phyloP scores from a whole-genome alignment of 2,329 filamentous ascomycete species.

The Diaporthe eres region DNA sequence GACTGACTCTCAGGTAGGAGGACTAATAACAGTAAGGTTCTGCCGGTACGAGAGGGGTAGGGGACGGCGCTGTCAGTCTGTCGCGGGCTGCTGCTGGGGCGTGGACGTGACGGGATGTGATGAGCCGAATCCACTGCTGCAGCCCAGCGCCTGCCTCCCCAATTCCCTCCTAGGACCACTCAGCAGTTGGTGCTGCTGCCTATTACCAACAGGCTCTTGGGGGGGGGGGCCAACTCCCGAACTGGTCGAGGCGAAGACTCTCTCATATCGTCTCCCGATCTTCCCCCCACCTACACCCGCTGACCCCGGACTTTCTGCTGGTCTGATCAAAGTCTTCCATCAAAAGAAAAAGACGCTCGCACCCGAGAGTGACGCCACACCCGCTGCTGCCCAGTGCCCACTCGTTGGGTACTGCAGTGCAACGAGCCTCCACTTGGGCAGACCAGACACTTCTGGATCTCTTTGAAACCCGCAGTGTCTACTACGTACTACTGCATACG shows the following conservation, averaged over 20 bases:
- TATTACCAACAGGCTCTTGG: neutral
- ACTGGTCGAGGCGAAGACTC: neutral
- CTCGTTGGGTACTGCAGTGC: neutral
- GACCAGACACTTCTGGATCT: neutral
- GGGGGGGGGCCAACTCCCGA: neutral
- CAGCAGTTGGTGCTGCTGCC: neutral
- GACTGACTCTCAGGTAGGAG: neutral
- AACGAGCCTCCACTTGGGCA: conserved; percentile 20
- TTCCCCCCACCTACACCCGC: neutral
- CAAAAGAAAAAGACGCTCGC: neutral
- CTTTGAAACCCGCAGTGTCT: conserved; percentile 8
- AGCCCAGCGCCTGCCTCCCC: neutral
- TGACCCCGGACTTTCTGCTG: neutral
- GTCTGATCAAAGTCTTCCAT: conserved; percentile 5
- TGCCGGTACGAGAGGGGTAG: neutral
- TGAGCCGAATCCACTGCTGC: neutral
- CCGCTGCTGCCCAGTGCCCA: neutral
- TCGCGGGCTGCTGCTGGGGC: neutral
- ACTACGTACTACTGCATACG: neutral
- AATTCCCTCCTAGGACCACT: neutral
- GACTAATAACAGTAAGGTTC: neutral
- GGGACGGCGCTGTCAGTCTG: neutral
- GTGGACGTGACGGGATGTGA: neutral
- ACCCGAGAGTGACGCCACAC: conserved; percentile 11
- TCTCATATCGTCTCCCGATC: neutral